Evolutionary conservation across 306 rosid genomes (phyloP).

Genomic region (Canavalia gladiata): DNA sequence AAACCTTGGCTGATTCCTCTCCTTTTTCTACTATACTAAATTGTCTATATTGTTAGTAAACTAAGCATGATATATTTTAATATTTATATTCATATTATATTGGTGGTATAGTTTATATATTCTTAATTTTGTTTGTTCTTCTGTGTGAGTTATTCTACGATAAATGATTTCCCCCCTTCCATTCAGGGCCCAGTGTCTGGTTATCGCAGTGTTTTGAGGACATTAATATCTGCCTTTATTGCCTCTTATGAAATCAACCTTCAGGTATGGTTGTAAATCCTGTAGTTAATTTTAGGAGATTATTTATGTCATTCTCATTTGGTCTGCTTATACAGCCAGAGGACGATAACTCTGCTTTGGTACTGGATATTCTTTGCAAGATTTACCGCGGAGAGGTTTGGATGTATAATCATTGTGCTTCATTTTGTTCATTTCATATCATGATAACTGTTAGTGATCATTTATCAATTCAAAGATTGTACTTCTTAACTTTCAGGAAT

Average conservation of each 20-base stretch:
- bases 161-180: conserved; percentile 33
- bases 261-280: conserved; percentile 66
- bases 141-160: conserved; percentile 17
- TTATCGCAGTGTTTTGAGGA: conserved; percentile 88
- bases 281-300: conserved; percentile 39
- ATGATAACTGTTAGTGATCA: conserved; percentile 39
- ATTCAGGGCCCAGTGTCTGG: conserved; percentile 83
- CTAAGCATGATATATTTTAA: conserved; percentile 27
- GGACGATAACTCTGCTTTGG: conserved; percentile 64
- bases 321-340: conserved; percentile 70
- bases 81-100: conserved; percentile 30
- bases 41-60: conserved; percentile 23
- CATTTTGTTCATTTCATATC: conserved; percentile 43
- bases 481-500: conserved; percentile 73
- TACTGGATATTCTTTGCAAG: conserved; percentile 90
- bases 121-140: conserved; percentile 35
- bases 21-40: conserved; percentile 21
- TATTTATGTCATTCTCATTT: conserved; percentile 50
- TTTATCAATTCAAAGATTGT: conserved; percentile 42
- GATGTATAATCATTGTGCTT: conserved; percentile 57
- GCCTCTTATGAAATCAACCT: conserved; percentile 92
- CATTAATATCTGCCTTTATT: conserved; percentile 86
- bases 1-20: conserved; percentile 37
- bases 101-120: not conserved
- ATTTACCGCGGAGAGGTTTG: conserved; percentile 97